A percentile compares a stretch with the other conserved stretches of the same genome.
These are phyloP conservation scores for Aciculoconidium aculeatum DNA, from an alignment of 805 yeast species.

Conservation along the genomic window DNA sequence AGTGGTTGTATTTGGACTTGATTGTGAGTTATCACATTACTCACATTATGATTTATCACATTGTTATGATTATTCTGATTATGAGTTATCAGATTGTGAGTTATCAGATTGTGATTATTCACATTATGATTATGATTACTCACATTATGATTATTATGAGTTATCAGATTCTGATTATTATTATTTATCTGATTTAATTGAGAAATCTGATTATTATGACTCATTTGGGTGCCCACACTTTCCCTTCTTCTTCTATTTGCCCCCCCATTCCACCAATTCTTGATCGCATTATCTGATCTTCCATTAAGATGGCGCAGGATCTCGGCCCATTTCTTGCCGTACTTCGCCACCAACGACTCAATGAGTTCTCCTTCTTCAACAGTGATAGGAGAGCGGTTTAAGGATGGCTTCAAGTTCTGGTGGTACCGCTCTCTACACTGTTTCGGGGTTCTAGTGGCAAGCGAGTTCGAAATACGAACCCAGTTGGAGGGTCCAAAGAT, in stretches of 20 bases:
- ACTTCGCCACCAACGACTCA: constrained; percentile 68
- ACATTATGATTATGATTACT: too few relatives aligned
- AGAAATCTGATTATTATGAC: too few relatives aligned
- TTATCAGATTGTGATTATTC: too few relatives aligned
- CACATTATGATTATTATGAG: too few relatives aligned
- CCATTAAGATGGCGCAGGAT: constrained; percentile 85
- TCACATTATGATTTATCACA: too few relatives aligned
- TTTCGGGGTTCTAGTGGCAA: constrained; percentile 79
- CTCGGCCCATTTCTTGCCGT: constrained; percentile 93
- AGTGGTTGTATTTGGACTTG: too few relatives aligned
- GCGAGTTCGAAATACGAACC: constrained; percentile 74
- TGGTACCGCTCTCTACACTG: constrained; percentile 91
- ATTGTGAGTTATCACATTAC: too few relatives aligned
- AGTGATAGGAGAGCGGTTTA: constrained; percentile 77
- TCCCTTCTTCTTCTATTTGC: constrained; percentile 73
- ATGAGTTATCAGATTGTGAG: too few relatives aligned
- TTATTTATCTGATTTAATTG: too few relatives aligned
- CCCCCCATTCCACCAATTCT: constrained; percentile 97
- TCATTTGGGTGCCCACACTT: too few relatives aligned
- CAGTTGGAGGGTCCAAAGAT: constrained; percentile 78
- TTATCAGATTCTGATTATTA: too few relatives aligned
- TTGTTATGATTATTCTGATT: too few relatives aligned
- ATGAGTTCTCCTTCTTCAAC: constrained; percentile 78
- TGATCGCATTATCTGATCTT: constrained; percentile 83
- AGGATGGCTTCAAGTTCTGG: constrained; percentile 81